Evolutionary conservation across 2,329 filamentous ascomycete species (phyloP).

Genomic region (Neonectria sp.): DNA sequence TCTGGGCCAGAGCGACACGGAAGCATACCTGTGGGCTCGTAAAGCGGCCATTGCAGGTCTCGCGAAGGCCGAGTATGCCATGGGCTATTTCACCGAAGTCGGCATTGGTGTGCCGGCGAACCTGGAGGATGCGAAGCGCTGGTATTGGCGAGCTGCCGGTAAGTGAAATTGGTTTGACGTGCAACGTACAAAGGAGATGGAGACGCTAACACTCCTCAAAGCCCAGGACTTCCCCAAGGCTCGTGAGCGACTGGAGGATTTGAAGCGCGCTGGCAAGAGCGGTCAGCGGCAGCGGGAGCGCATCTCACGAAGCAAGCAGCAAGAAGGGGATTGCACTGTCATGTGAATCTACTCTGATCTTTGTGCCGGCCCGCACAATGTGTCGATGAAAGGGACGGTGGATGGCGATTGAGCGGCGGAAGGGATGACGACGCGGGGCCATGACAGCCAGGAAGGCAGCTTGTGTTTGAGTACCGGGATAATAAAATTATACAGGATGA

Average conservation of each 20-base stretch:
- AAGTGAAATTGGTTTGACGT: conserved; percentile 60
- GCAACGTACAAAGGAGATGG: background rate
- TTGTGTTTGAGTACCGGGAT: conserved; percentile 17
- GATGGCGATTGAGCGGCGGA: conserved; percentile 10
- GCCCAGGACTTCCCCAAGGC: conserved; percentile 97
- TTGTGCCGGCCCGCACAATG: background rate
- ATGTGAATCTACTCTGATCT: conserved; percentile 72
- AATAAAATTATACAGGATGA: conserved; percentile 18
- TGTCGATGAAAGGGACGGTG: conserved; percentile 8
- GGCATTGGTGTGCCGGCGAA: conserved; percentile 91
- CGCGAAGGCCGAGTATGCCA: conserved; percentile 96
- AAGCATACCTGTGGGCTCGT: conserved; percentile 96
- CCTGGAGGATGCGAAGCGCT: conserved; percentile 94
- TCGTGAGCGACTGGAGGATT: conserved; percentile 90
- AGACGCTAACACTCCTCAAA: conserved; percentile 57
- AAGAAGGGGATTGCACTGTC: conserved; percentile 88
- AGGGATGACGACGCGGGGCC: conserved; percentile 15
- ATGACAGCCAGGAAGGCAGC: conserved; percentile 7
- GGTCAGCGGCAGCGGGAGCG: conserved; percentile 80
- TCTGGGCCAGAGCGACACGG: conserved; percentile 91
- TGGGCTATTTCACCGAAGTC: conserved; percentile 96
- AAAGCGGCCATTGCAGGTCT: conserved; percentile 92
- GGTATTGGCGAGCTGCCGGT: conserved; percentile 99
- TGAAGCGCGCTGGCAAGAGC: conserved; percentile 84
- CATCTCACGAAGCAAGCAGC: conserved; percentile 86